Evolutionary conservation across 2,329 filamentous ascomycete species (phyloP).

Genomic region (Fonsecaea monophora): DNA sequence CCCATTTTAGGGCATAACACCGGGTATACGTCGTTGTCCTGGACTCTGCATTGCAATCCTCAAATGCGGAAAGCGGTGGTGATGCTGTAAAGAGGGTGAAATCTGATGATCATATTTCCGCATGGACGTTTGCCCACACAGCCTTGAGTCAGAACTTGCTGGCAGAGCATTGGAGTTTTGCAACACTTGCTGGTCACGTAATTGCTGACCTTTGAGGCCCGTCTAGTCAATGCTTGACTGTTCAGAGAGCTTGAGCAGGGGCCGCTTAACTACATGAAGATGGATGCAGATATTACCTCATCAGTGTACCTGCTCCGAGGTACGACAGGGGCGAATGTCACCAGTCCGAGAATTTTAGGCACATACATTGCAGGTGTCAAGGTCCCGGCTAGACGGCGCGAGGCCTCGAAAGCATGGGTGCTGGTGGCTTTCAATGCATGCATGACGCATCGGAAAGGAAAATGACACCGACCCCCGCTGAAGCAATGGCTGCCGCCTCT

Average conservation of each 20-base stretch:
- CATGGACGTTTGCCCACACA: neutral
- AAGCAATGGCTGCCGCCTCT: neutral
- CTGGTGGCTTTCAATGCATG: neutral
- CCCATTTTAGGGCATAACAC: neutral
- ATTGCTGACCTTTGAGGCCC: conserved; percentile 4
- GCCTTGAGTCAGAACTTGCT: neutral
- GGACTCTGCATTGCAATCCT: conserved; percentile 5
- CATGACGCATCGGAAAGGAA: conserved; percentile 1
- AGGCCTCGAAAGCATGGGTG: conserved; percentile 3
- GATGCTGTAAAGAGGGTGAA: neutral
- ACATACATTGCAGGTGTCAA: neutral
- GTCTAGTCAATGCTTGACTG: neutral
- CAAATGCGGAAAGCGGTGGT: neutral
- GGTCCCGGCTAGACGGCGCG: conserved; percentile 11
- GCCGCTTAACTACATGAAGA: neutral
- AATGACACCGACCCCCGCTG: neutral
- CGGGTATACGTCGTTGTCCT: neutral
- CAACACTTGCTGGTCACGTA: conserved; percentile 10
- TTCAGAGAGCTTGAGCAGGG: neutral
- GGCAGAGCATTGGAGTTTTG: no score
- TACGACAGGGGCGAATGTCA: neutral
- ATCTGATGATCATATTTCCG: neutral
- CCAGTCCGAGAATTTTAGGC: neutral
- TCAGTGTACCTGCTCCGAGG: neutral
- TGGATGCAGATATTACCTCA: conserved; percentile 2